Conservation (phyloP, 2,329 filamentous ascomycete species). For the Seiridium cupressi region DNA sequence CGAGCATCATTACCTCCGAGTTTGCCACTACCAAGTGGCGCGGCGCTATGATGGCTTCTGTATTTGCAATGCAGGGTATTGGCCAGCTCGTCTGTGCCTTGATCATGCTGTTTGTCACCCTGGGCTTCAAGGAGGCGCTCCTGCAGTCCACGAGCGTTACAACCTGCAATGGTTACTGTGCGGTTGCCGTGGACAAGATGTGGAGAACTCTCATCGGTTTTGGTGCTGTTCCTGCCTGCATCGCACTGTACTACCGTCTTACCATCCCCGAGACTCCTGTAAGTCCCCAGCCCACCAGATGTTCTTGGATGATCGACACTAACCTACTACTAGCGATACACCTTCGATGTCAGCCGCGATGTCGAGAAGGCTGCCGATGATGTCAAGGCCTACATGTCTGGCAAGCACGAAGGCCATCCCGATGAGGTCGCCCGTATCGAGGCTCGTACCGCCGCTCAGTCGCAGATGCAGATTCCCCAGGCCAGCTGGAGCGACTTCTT, state of each 20-base stretch:
- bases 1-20: conserved; percentile 81
- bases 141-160: conserved; percentile 46
- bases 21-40: conserved; percentile 84
- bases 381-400: conserved; percentile 70
- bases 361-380: conserved; percentile 72
- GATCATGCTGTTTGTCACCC: conserved; percentile 71
- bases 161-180: conserved; percentile 63
- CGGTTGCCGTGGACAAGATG: conserved; percentile 79
- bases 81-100: conserved; percentile 76
- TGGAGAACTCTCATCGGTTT: conserved; percentile 81
- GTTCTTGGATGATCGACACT: conserved; percentile 6
- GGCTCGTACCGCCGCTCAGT: conserved; percentile 50
- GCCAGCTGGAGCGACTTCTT: conserved; percentile 72
- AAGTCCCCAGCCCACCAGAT: conserved; percentile 6
- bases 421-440: conserved; percentile 67
- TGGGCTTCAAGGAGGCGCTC: conserved; percentile 67
- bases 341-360: conserved; percentile 76
- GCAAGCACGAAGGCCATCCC: conserved; percentile 58
- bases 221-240: conserved; percentile 75
- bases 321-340: conserved; percentile 57
- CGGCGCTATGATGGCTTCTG: conserved; percentile 82
- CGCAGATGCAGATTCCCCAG: conserved; percentile 62
- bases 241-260: conserved; percentile 75
- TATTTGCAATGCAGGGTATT: conserved; percentile 86
- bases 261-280: conserved; percentile 82